Evolutionary conservation across 768 basidiomycete species (phyloP), one percentile per base, ranked within the genome.

Genomic region (Psilocybe azurescens): DNA sequence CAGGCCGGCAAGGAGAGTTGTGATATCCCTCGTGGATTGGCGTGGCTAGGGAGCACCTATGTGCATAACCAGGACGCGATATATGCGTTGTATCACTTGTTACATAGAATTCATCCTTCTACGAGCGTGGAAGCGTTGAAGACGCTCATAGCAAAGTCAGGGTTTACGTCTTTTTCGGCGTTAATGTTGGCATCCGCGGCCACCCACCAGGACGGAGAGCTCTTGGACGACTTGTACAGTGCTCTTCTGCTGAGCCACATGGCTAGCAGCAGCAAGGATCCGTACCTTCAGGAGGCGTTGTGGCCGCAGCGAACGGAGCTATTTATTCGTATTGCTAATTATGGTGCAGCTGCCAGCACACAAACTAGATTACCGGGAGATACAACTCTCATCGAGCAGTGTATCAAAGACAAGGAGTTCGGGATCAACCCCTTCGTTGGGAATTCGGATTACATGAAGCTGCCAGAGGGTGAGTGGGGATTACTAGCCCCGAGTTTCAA

Each of bases 11-110:
- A 38, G n/a, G 62, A 63, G n/a, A 59, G 57, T 28, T 30, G 47
- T 3, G 62, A 63, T 32, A 56, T 63, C 1, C 52, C 57, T 13
- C 50, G 46, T 4, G 58, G 30, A 5, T 41, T 63, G 13, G 62
- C 56, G 36, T 58, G 57, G 62, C 30, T 59, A 2, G 56, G 56
- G 4, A 48, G 46, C 6, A 58, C 28, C 1, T 50, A 49, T 18
- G 8, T 57, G 14, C 47, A 56, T 20, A 57, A 38, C 13, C 38
- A 53, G 16, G 55, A 57, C 24, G 56, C 49, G 13, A 58, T 58
- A 1, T 30, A 48, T 8, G 50, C 38, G 2, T 11, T 62, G 30
- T 62, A 57, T 24, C 49, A 57, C n/a, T n/a, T 51, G 14, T 13
- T 58, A 18, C 61, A 39, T 36, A 50, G 51, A 4, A 28, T 53